phyloP scores from a whole-genome alignment of 805 yeast genomes.

The Suhomyces sp. region DNA sequence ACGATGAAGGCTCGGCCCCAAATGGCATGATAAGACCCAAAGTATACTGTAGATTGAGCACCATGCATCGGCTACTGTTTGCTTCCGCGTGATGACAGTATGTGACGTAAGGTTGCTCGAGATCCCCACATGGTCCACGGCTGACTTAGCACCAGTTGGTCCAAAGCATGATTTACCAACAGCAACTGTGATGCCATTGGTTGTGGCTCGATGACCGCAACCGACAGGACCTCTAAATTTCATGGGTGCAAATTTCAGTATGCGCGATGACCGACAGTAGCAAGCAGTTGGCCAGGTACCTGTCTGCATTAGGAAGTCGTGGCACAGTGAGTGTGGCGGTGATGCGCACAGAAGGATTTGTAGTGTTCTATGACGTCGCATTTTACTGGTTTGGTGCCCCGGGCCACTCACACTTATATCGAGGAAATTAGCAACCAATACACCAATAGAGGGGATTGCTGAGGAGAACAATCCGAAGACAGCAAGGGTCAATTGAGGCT shows the following conservation, averaged over 20 bases:
- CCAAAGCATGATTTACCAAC: neutral
- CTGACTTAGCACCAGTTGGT: neutral
- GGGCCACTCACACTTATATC: neutral
- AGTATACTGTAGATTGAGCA: neutral
- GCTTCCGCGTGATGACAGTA: neutral
- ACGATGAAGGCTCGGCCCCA: neutral
- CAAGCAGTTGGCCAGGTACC: neutral
- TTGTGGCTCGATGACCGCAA: neutral
- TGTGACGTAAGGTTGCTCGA: constrained; percentile 1
- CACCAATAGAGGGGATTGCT: neutral
- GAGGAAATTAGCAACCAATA: neutral
- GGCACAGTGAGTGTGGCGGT: neutral
- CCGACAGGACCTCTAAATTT: neutral
- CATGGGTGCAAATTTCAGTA: neutral
- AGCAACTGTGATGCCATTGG: neutral
- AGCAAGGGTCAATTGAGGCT: neutral
- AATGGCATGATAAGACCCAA: neutral
- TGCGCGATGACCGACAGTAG: neutral
- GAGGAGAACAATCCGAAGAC: neutral
- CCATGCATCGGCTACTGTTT: neutral
- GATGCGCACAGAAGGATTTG: neutral
- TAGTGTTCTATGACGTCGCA: neutral
- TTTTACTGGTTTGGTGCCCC: neutral
- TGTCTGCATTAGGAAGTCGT: neutral
- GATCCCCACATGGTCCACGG: neutral